A percentile compares a stretch with the other conserved stretches of the same genome.
Conservation (phyloP, 2,329 filamentous ascomycete species). For the Fusarium annulatum region DNA sequence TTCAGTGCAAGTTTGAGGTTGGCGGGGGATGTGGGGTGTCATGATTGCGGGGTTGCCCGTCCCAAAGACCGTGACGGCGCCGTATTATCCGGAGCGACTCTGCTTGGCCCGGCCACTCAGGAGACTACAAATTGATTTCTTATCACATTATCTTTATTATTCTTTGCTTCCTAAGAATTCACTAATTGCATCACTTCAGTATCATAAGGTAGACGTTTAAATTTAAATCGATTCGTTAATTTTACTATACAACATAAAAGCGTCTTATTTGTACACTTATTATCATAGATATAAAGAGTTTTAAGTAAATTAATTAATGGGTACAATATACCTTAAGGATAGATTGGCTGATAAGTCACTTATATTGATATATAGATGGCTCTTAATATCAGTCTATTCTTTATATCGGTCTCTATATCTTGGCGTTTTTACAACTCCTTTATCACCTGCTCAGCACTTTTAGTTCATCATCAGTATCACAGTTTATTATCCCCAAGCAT, state of each 20-base stretch:
- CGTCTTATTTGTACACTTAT: not conserved
- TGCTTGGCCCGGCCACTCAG: not conserved
- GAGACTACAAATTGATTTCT: not conserved
- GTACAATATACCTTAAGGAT: not conserved
- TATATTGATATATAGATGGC: too few relatives aligned
- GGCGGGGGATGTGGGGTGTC: conserved; percentile 23
- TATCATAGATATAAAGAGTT: not conserved
- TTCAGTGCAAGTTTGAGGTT: conserved; percentile 17
- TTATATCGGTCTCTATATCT: not conserved
- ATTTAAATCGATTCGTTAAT: not conserved
- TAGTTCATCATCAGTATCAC: not conserved
- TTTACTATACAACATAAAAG: not conserved
- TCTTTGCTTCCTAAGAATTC: not conserved
- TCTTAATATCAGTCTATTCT: not conserved
- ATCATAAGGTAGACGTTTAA: too few relatives aligned
- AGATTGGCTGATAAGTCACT: not conserved
- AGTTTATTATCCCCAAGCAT: not conserved
- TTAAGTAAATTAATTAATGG: too few relatives aligned
- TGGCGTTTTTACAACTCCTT: not conserved
- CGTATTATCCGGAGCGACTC: conserved; percentile 19
- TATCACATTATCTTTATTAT: not conserved
- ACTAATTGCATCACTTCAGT: not conserved
- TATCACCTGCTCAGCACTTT: not conserved
- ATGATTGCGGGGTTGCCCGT: conserved; percentile 28
- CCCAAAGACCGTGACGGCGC: conserved; percentile 25